These are phyloP conservation scores for Anisodus acutangulus DNA, from an alignment of 257 asterid species.

Conservation along the genomic window DNA sequence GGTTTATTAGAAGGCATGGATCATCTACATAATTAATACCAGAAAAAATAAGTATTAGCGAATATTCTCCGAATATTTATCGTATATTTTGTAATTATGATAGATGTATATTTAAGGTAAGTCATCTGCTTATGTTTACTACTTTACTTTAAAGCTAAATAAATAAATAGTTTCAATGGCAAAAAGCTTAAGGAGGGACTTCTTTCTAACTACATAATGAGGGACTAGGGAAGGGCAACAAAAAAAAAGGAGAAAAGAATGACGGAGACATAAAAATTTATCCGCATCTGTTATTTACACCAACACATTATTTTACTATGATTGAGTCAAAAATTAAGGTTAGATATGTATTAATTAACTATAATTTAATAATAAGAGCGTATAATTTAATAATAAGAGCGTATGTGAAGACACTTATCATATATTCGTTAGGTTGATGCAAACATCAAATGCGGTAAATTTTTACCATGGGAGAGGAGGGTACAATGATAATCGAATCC, in stretches of 20 bases:
- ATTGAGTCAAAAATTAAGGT: too few species aligned
- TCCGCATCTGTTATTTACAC: too few species aligned
- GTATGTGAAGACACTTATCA: too few species aligned
- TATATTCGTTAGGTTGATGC: neutral
- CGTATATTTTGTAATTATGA: too few species aligned
- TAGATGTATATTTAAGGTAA: too few species aligned
- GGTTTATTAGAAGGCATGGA: neutral
- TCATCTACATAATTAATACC: neutral
- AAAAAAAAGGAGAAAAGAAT: neutral
- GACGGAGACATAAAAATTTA: neutral
- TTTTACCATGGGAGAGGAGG: neutral
- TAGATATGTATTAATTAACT: too few species aligned
- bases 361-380: too few species aligned
- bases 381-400: too few species aligned
- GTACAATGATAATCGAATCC: too few species aligned
- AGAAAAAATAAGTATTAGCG: neutral
- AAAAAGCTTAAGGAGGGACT: slow-evolving; percentile 26
- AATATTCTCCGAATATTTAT: too few species aligned
- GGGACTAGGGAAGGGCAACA: neutral
- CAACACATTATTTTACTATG: too few species aligned
- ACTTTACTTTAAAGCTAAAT: neutral
- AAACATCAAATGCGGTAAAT: too few species aligned
- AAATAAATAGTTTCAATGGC: slow-evolving; percentile 30
- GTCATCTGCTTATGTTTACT: neutral
- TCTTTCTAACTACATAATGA: neutral